phyloP scores from a whole-genome alignment of 176 grass and related monocot genomes.

The Phoenix roebelenii region DNA sequence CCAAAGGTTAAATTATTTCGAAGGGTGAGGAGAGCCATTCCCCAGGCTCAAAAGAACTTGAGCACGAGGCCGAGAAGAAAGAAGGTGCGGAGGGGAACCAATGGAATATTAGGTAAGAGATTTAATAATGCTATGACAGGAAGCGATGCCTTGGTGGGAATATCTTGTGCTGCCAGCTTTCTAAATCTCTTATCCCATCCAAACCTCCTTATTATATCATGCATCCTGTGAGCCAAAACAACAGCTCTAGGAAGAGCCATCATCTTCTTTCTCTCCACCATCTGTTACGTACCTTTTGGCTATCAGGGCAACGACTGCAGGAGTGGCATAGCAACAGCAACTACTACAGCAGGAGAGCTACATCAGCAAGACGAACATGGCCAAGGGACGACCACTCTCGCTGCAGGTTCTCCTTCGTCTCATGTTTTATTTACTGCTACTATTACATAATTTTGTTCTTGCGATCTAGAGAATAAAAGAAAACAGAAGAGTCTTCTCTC shows the following conservation, averaged over 20 bases:
- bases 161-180: not conserved
- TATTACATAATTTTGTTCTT: no score
- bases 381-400: slow-evolving; percentile 15
- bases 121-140: not conserved
- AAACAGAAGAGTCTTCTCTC: no score
- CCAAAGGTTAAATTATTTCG: slow-evolving; percentile 1
- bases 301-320: not conserved
- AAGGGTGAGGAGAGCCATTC: not conserved
- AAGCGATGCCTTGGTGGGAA: not conserved
- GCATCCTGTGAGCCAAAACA: not conserved
- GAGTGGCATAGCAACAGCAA: not conserved
- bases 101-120: not conserved
- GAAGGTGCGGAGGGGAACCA: not conserved
- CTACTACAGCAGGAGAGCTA: not conserved
- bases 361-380: slow-evolving; percentile 3
- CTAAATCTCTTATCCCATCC: not conserved
- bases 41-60: no score
- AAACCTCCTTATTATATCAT: not conserved
- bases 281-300: not conserved
- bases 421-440: no score
- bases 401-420: slow-evolving; percentile 5
- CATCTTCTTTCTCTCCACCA: not conserved
- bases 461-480: no score
- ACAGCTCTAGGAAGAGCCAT: slow-evolving; percentile 7
- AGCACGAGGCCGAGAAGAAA: not conserved